A percentile compares a stretch with the other conserved stretches of the same genome.
Conservation (phyloP, 2,329 filamentous ascomycete genomes). For the Fusarium longipes region DNA sequence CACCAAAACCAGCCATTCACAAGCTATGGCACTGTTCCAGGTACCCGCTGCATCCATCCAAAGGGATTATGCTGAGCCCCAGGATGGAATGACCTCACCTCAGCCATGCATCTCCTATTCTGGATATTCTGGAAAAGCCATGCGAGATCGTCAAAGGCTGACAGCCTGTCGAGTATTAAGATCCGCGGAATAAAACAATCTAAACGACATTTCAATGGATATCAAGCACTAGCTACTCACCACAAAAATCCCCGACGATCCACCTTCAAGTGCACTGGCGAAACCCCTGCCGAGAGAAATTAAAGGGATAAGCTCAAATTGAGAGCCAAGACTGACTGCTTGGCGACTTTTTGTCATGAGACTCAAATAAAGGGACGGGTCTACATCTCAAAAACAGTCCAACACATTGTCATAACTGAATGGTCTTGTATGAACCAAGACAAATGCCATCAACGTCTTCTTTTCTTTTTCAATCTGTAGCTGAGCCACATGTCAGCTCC, state of each 20-base stretch:
- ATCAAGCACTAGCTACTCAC: slow-evolving; percentile 19
- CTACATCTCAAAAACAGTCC: neutral
- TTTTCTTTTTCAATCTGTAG: neutral
- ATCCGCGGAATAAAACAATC: slow-evolving; percentile 8
- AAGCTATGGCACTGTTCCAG: slow-evolving; percentile 17
- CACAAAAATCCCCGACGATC: slow-evolving; percentile 7
- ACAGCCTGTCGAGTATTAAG: no score
- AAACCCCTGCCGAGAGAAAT: slow-evolving; percentile 21
- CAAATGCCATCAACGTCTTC: neutral
- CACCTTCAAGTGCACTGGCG: neutral
- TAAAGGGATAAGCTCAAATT: slow-evolving; percentile 30
- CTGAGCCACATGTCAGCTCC: slow-evolving; percentile 18
- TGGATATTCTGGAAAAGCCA: neutral
- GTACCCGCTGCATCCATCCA: slow-evolving; percentile 5
- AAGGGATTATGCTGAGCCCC: neutral
- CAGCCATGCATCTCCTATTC: slow-evolving; percentile 5
- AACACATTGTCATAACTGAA: neutral
- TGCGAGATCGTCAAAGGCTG: neutral
- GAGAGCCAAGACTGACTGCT: slow-evolving; percentile 35
- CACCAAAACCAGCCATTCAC: slow-evolving; percentile 22
- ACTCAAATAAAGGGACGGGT: neutral
- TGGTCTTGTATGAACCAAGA: neutral
- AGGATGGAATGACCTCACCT: slow-evolving; percentile 24
- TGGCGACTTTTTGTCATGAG: slow-evolving; percentile 15
- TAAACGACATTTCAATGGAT: neutral